Conservation (phyloP, 495 filamentous ascomycete species). For the Neurospora discreta region DNA sequence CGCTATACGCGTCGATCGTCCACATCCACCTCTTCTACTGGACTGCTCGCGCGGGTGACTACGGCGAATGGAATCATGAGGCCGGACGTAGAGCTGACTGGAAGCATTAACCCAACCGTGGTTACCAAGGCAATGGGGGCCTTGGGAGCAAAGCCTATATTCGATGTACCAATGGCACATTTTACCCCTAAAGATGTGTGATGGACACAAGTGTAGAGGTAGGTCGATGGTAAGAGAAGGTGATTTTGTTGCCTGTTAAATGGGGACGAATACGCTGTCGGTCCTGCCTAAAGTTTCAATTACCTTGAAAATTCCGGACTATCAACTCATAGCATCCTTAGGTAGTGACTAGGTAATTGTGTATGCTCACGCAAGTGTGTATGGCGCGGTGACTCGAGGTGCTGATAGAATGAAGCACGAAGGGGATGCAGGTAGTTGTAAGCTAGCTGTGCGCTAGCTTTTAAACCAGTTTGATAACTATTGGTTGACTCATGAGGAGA, state of each 20-base stretch:
- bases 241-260: too few species aligned
- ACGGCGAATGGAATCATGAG: neutral
- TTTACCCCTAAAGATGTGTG: neutral
- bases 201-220: too few species aligned
- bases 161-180: neutral
- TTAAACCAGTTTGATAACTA: too few species aligned
- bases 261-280: too few species aligned
- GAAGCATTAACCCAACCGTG: neutral
- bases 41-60: neutral
- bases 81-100: neutral
- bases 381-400: neutral
- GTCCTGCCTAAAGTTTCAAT: too few species aligned
- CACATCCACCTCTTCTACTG: neutral
- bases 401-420: neutral
- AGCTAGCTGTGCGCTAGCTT: too few species aligned
- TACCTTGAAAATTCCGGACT: too few species aligned
- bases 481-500: neutral
- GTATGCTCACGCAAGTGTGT: too few species aligned
- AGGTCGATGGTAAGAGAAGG: too few species aligned
- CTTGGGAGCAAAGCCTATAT: neutral
- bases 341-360: too few species aligned
- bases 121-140: neutral
- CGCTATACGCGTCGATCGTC: neutral
- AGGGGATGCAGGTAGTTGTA: too few species aligned
- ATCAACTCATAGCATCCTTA: too few species aligned